Evolutionary conservation across 345 rosid genomes (phyloP).

Genomic region (Lumnitzera littorea): DNA sequence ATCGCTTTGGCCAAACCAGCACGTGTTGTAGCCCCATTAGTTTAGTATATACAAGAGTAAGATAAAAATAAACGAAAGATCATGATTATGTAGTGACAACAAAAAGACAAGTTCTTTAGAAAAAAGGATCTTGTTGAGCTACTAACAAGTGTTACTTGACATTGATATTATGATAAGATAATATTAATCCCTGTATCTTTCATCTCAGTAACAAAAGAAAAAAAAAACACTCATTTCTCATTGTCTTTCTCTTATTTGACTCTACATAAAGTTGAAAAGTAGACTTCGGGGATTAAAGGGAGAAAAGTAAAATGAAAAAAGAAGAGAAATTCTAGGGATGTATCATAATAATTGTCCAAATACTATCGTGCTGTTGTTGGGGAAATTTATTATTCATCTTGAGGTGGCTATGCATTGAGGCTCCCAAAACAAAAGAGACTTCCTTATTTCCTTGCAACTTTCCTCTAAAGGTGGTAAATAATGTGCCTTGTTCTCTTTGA

Average conservation of each 20-base stretch:
- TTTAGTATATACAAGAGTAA: no score
- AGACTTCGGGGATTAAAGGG: neutral
- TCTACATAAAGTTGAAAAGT: slow-evolving; percentile 13
- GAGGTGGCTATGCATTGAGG: slow-evolving; percentile 78
- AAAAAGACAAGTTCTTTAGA: no score
- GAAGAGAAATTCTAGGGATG: no score
- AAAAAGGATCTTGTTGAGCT: no score
- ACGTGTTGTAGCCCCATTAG: no score
- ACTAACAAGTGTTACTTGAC: no score
- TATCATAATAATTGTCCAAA: no score
- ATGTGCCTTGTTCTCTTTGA: slow-evolving; percentile 23
- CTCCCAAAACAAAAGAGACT: slow-evolving; percentile 61
- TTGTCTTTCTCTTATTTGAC: slow-evolving; percentile 24
- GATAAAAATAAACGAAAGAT: no score
- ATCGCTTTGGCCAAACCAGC: no score
- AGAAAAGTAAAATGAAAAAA: neutral
- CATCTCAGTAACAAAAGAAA: slow-evolving; percentile 17
- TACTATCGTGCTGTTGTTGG: no score
- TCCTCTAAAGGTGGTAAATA: slow-evolving; percentile 28
- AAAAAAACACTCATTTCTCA: slow-evolving; percentile 14
- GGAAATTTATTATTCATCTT: slow-evolving; percentile 10
- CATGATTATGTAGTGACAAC: no score
- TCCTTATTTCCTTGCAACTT: slow-evolving; percentile 64
- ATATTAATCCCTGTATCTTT: slow-evolving; percentile 1
- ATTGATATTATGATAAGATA: neutral